Percentiles rank a stretch among this genome's conserved stretches.
Evolutionary conservation across 2,329 filamentous ascomycete genomes (phyloP).

Genomic region (Cladophialophora immunda): DNA sequence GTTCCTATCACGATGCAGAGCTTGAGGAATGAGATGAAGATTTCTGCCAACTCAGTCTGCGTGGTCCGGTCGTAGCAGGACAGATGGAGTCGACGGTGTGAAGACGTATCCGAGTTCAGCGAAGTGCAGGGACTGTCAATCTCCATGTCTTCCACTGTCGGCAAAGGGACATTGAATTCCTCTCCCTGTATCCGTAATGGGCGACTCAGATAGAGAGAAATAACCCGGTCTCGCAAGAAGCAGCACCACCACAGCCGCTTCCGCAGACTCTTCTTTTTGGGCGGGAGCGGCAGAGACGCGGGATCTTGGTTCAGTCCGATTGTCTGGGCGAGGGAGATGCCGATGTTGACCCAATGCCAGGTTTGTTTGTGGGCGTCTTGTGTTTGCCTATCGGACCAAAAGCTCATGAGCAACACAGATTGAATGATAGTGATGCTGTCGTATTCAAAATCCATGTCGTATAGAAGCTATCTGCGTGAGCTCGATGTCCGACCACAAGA

Average conservation of each 20-base stretch:
- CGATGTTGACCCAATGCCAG: conserved; percentile 20
- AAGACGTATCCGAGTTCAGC: not conserved
- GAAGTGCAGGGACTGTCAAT: not conserved
- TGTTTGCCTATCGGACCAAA: not conserved
- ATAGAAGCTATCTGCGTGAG: conserved; percentile 64
- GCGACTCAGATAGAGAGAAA: conserved; percentile 57
- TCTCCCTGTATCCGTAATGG: conserved; percentile 92
- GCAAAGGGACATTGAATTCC: conserved; percentile 33
- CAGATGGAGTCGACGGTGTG: not conserved
- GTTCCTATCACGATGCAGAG: conserved; percentile 26
- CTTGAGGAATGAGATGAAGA: conserved; percentile 23
- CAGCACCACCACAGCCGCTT: conserved; percentile 16
- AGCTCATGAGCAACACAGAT: conserved; percentile 81
- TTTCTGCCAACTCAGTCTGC: conserved; percentile 15
- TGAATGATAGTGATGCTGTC: conserved; percentile 89
- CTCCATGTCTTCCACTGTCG: conserved; percentile 22
- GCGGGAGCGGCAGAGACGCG: not conserved
- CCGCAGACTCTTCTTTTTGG: not conserved
- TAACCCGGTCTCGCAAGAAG: conserved; percentile 17
- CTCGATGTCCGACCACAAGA: not conserved
- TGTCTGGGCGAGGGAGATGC: conserved; percentile 12
- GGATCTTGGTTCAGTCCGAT: conserved; percentile 7
- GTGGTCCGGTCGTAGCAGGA: conserved; percentile 1
- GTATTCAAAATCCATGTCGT: conserved; percentile 92
- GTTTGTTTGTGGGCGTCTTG: not conserved